These are phyloP conservation scores for Barbatosphaeria neglecta DNA, from an alignment of 495 filamentous ascomycete genomes.

Conservation along the genomic window DNA sequence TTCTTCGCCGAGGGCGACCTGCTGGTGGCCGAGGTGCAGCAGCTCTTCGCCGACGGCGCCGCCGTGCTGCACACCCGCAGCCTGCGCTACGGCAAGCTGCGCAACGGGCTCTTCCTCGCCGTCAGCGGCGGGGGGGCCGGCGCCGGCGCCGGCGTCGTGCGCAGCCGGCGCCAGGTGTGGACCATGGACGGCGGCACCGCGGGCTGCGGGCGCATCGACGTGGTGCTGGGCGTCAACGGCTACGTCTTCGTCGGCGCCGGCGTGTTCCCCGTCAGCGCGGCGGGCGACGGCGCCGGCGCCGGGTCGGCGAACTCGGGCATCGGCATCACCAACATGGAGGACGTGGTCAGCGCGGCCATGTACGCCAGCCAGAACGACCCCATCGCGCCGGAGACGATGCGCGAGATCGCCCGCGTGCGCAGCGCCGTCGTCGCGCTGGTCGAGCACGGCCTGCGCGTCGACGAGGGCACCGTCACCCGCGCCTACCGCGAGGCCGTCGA, in stretches of 20 bases:
- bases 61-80: conserved; percentile 81
- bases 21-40: conserved; percentile 83
- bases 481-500: conserved; percentile 73
- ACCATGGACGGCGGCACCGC: conserved; percentile 51
- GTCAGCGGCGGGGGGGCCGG: conserved; percentile 69
- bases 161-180: conserved; percentile 76
- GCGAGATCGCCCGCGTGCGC: conserved; percentile 74
- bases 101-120: conserved; percentile 80
- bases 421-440: conserved; percentile 73
- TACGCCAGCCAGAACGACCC: conserved; percentile 89
- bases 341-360: conserved; percentile 53
- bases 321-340: conserved; percentile 72
- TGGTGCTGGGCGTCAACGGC: conserved; percentile 88
- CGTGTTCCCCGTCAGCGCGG: conserved; percentile 43
- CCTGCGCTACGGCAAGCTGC: conserved; percentile 85
- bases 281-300: conserved; percentile 24
- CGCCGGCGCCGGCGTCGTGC: conserved; percentile 70
- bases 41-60: conserved; percentile 64
- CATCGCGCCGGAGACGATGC: conserved; percentile 60
- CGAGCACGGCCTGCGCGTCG: conserved; percentile 69
- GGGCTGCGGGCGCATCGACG: conserved; percentile 64
- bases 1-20: conserved; percentile 90
- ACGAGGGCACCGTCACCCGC: conserved; percentile 78
- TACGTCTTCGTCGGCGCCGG: conserved; percentile 77
- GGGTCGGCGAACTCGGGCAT: too few species aligned